phyloP scores from a whole-genome alignment of 495 filamentous ascomycete species.

The Platismatia glauca region DNA sequence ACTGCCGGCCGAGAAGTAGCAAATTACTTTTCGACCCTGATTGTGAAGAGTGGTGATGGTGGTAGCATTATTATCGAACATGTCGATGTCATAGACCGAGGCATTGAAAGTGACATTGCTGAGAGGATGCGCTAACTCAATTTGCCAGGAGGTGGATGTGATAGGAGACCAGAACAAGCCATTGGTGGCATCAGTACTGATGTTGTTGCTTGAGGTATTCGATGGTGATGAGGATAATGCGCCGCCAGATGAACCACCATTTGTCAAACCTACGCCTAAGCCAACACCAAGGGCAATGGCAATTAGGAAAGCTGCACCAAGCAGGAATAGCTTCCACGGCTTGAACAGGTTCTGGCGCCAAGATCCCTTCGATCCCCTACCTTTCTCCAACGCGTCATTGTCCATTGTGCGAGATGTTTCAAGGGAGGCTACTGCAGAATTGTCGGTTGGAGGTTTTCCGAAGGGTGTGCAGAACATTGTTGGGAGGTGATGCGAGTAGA shows the following conservation, averaged over 20 bases:
- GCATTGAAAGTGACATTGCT: slow-evolving; percentile 40
- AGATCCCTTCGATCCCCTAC: neutral
- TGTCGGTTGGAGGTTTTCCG: neutral
- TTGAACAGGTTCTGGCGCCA: neutral
- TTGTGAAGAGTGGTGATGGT: slow-evolving; percentile 41
- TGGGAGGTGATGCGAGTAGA: neutral
- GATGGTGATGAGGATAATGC: slow-evolving; percentile 2
- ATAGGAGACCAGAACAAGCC: slow-evolving; percentile 4
- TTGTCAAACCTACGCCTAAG: slow-evolving; percentile 1
- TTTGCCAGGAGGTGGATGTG: slow-evolving; percentile 46
- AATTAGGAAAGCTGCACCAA: neutral
- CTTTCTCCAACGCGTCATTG: neutral
- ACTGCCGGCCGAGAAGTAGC: slow-evolving; percentile 64
- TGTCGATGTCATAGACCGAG: slow-evolving; percentile 52
- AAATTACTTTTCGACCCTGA: slow-evolving; percentile 51
- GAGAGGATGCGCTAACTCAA: slow-evolving; percentile 38
- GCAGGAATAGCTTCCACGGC: neutral
- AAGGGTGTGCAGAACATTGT: neutral
- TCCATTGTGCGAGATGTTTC: neutral
- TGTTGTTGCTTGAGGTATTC: neutral
- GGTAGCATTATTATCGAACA: slow-evolving; percentile 43
- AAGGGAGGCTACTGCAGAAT: neutral
- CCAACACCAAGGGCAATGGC: slow-evolving; percentile 3
- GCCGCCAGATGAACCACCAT: neutral
- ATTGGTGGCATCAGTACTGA: neutral